A percentile compares a stretch with the other conserved stretches of the same genome.
phyloP scores from a whole-genome alignment of 2,329 filamentous ascomycete species.

The Purpureocillium lavendulum region DNA sequence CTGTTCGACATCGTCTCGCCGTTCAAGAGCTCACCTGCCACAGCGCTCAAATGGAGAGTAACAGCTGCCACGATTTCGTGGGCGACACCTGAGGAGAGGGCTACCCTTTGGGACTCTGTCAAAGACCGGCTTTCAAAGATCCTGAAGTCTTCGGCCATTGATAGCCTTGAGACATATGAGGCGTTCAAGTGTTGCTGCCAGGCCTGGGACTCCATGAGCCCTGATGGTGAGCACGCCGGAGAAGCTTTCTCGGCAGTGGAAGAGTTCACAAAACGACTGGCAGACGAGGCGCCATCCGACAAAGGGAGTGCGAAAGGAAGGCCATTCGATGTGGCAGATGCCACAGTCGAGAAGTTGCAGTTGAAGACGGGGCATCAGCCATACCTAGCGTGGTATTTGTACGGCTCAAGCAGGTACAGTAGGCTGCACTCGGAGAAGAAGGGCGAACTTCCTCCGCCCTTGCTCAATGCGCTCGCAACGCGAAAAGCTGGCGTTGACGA shows the following conservation, averaged over 20 bases:
- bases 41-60: conserved; percentile 32
- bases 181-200: conserved; percentile 30
- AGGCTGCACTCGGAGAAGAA: conserved; percentile 17
- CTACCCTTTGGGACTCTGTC: conserved; percentile 22
- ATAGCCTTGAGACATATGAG: conserved; percentile 27
- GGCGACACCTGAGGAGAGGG: conserved; percentile 19
- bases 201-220: conserved; percentile 28
- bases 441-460: conserved; percentile 13
- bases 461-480: conserved; percentile 15
- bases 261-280: conserved; percentile 23
- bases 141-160: conserved; percentile 21
- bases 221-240: conserved; percentile 20
- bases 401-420: conserved; percentile 21
- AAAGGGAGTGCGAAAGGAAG: conserved; percentile 12
- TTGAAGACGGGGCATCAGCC: conserved; percentile 18
- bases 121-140: conserved; percentile 23
- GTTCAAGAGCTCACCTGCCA: conserved; percentile 18
- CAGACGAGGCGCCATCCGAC: conserved; percentile 17
- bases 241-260: conserved; percentile 23
- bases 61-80: conserved; percentile 27
- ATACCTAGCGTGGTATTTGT: conserved; percentile 25
- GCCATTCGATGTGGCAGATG: conserved; percentile 9
- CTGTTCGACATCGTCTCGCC: conserved; percentile 26
- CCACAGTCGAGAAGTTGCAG: conserved; percentile 12
- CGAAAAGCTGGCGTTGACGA: conserved; percentile 8